Evolutionary conservation across 805 yeast genomes (phyloP).

Genomic region (Suhomyces pyralidae): DNA sequence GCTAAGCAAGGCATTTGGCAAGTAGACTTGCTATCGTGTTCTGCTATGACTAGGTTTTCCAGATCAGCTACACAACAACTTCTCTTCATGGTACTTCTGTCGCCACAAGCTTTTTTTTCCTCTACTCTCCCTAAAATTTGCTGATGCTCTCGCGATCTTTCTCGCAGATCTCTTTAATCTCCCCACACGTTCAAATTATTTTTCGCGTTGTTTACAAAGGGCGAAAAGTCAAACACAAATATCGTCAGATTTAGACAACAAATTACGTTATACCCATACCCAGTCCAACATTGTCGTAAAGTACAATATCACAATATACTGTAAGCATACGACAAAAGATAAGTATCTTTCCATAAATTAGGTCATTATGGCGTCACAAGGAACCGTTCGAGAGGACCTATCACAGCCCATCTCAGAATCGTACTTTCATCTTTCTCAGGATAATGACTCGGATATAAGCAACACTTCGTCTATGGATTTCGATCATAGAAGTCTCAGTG

Average conservation of each 20-base stretch:
- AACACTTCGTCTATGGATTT: slow-evolving; percentile 9
- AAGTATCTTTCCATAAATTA: neutral
- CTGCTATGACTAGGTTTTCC: neutral
- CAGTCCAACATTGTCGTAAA: neutral
- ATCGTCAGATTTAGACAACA: neutral
- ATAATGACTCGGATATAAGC: slow-evolving; percentile 15
- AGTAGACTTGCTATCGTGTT: neutral
- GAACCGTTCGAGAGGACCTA: slow-evolving; percentile 10
- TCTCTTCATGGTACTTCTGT: neutral
- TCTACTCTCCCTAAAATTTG: neutral
- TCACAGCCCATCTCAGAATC: slow-evolving; percentile 30
- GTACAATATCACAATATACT: neutral
- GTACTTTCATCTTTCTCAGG: slow-evolving; percentile 26
- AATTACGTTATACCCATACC: neutral
- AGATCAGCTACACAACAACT: neutral
- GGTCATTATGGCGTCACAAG: neutral
- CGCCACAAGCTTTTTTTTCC: neutral
- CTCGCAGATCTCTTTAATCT: neutral
- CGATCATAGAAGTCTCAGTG: slow-evolving; percentile 1
- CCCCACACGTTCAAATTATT: neutral
- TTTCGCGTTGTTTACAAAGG: slow-evolving; percentile 9
- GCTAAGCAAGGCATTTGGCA: neutral
- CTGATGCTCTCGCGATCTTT: neutral
- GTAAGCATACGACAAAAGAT: neutral
- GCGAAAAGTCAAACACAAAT: neutral